These are phyloP conservation scores for Suillus plorans DNA, from an alignment of 768 basidiomycete species.

Conservation along the genomic window DNA sequence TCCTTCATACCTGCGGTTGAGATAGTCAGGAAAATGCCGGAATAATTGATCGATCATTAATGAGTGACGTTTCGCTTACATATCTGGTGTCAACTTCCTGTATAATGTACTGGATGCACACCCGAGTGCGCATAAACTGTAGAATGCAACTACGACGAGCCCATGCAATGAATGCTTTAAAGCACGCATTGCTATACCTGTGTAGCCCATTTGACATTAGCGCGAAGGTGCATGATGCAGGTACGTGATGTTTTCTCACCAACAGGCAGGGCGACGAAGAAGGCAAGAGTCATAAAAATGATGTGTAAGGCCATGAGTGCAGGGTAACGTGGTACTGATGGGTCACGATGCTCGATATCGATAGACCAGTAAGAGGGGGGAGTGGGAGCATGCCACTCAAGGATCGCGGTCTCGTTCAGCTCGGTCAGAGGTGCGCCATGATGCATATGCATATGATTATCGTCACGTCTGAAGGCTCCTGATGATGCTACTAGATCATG, in stretches of 20 bases:
- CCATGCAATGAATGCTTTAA: slow-evolving; percentile 68
- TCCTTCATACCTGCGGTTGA: slow-evolving; percentile 60
- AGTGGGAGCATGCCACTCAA: slow-evolving; percentile 61
- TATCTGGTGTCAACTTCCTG: slow-evolving; percentile 75
- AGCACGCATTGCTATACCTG: slow-evolving; percentile 80
- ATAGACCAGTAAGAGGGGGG: slow-evolving; percentile 83
- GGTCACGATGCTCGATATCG: slow-evolving; percentile 61
- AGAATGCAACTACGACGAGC: slow-evolving; percentile 61
- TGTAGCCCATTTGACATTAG: not conserved
- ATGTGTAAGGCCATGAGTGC: slow-evolving; percentile 73
- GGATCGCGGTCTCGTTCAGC: slow-evolving; percentile 78
- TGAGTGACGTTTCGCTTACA: slow-evolving; percentile 50
- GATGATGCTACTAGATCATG: not conserved
- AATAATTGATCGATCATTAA: not conserved
- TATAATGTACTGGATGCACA: slow-evolving; percentile 71
- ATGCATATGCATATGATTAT: slow-evolving; percentile 47
- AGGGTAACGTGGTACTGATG: slow-evolving; percentile 50
- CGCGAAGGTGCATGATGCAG: not conserved
- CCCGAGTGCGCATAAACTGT: slow-evolving; percentile 58
- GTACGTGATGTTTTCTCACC: slow-evolving; percentile 45
- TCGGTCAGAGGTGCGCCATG: slow-evolving; percentile 50
- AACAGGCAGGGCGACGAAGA: slow-evolving; percentile 79
- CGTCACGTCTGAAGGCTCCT: slow-evolving; percentile 17
- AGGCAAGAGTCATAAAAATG: slow-evolving; percentile 74
- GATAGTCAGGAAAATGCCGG: slow-evolving; percentile 9